Percentiles rank a stretch among this genome's conserved stretches.
Evolutionary conservation across 768 basidiomycete genomes (phyloP).

Genomic region (Trametopsis cervina): DNA sequence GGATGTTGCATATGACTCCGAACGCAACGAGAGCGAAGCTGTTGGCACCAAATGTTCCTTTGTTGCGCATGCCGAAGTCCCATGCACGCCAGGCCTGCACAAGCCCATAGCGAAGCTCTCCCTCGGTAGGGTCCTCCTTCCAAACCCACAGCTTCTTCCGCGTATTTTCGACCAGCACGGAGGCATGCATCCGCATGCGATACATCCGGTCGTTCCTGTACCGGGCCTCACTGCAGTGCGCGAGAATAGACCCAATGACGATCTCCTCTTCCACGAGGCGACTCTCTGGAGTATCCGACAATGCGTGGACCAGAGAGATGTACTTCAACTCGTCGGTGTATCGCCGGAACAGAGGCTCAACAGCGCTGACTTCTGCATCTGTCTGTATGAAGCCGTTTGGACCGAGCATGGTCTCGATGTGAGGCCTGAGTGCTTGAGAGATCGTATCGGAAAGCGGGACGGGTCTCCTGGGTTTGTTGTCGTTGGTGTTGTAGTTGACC

Average conservation of each 20-base stretch:
- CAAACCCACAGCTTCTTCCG: constrained; percentile 28
- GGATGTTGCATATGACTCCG: constrained; percentile 42
- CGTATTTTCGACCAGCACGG: constrained; percentile 44
- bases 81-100: constrained; percentile 59
- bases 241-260: constrained; percentile 68
- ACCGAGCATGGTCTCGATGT: constrained; percentile 18
- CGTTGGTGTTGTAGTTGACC: background rate
- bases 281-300: constrained; percentile 48
- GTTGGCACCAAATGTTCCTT: constrained; percentile 25
- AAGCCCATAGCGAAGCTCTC: constrained; percentile 27
- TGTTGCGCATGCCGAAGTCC: constrained; percentile 42
- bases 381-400: constrained; percentile 11
- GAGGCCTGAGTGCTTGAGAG: constrained; percentile 17
- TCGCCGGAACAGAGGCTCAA: constrained; percentile 35
- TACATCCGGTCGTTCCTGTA: constrained; percentile 53
- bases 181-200: constrained; percentile 54
- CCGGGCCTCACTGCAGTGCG: constrained; percentile 55
- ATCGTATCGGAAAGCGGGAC: constrained; percentile 19
- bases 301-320: constrained; percentile 60
- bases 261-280: constrained; percentile 67
- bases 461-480: background rate
- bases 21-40: constrained; percentile 69
- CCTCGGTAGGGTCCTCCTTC: constrained; percentile 11
- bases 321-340: constrained; percentile 66
- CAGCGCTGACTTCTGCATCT: constrained; percentile 21